Evolutionary conservation across 768 basidiomycete genomes (phyloP), one percentile per base, ranked within the genome.

Genomic region (Leccinum olivaceopallidum): DNA sequence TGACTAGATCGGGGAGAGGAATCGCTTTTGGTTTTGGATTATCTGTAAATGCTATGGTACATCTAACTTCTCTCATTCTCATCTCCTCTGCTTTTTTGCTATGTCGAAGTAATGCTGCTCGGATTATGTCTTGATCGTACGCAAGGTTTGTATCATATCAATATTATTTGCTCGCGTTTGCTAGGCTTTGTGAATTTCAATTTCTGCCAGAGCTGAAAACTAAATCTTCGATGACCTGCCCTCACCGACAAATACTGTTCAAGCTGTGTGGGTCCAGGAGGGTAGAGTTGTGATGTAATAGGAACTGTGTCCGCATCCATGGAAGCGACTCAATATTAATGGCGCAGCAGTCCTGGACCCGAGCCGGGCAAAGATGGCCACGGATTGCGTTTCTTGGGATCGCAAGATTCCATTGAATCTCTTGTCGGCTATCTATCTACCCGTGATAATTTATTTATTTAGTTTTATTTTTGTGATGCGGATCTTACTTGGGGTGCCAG

Each of bases 1-100:
- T 47, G 20, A 47, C 6, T 28, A 22, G 26, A 48, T 37, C 2
- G 44, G 14, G 18, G 28, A 14, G 12, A 50, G n/a, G 42, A 20
- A 47, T 22, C 30, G 30, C 9, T 30, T 20, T 30, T 20, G 20
- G 20, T 8, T 55, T 50, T 32, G 57, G 58, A 48, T 59, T 56
- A 50, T 59, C 48, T 63, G 55, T 65, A 56, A 63, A 60, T 36
- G 49, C 57, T 59, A 49, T 56, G 49, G 61, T 69, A 60, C 63
- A 63, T 65, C 56, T 63, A 52, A 60, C 7, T 60, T 36, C 44
- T 22, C 6, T 20, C 44, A 5, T 47, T 22, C 5, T 47, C 44
- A 22, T 47, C 20, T 47, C 20, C 20, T 47, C 44, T 22, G 20
- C 44, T 20, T 48, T 53, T 57, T 71, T 58, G 59, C 51, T 62